A percentile compares a stretch with the other conserved stretches of the same genome.
phyloP scores from a whole-genome alignment of 768 basidiomycete species.

The Pleurotus platypus region DNA sequence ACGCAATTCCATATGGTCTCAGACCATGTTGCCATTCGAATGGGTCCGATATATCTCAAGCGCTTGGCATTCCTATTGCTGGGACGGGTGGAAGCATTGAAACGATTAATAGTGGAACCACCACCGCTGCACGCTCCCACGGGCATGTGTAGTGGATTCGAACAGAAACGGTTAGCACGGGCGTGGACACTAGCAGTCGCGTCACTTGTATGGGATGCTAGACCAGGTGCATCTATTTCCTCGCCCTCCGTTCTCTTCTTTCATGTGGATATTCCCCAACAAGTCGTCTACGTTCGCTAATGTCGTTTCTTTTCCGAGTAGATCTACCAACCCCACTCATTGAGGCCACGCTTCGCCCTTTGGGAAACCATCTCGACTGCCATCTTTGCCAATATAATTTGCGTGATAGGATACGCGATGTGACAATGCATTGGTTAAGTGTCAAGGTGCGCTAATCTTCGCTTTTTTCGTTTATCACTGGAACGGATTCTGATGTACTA shows the following conservation, averaged over 20 bases:
- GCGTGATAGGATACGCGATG: constrained; percentile 40
- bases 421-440: constrained; percentile 49
- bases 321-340: constrained; percentile 48
- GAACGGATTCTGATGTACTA: too few species aligned
- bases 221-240: constrained; percentile 17
- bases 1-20: constrained; percentile 28
- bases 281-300: not conserved
- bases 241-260: not conserved
- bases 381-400: constrained; percentile 38
- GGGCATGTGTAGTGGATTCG: constrained; percentile 18
- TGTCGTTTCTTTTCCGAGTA: constrained; percentile 14
- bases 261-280: not conserved
- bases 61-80: constrained; percentile 36
- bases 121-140: constrained; percentile 20
- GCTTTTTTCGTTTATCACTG: too few species aligned
- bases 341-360: constrained; percentile 42
- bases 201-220: constrained; percentile 24
- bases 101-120: constrained; percentile 14
- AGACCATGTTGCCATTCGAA: constrained; percentile 31
- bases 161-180: constrained; percentile 21
- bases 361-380: constrained; percentile 46
- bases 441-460: constrained; percentile 39
- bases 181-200: constrained; percentile 27
- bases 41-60: constrained; percentile 39
- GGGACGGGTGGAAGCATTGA: constrained; percentile 30